Base-by-base conservation (phyloP, 495 filamentous ascomycete genomes). In the Penicillium pancosmium region DNA sequence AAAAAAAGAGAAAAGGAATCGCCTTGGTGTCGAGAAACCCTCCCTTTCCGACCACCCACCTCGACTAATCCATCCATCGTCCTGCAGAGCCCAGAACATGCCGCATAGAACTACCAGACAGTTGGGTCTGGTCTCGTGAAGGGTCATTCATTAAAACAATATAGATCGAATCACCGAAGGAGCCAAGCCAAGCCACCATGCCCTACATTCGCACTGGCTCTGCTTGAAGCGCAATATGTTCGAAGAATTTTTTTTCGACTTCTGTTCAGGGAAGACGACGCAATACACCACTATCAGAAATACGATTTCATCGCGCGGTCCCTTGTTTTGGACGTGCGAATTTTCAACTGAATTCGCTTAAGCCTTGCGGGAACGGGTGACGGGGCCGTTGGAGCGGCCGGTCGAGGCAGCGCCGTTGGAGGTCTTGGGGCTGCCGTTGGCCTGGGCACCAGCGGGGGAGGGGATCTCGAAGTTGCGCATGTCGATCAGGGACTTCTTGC, bases 391-490 rank as follows among this genome's bases (percentile, higher is more conserved):
- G 59, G 76, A 71, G 53, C 76, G 74, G 54, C 72, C 72, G 46
- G 64, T 73, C 7, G 76, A 68, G 38, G 70, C 68, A 33, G 66
- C 52, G 23, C 71, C 76, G 64, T 77, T 78, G 21, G 68, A 62
- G 47, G 47, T 49, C 51, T 71, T 68, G 62, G 65, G 65, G 41
- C 55, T 64, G 21, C 67, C 68, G 46, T 65, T 65, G 52, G 64
- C 49, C 40, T 63, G 21, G 44, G 64, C 23, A 57, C 52, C 52
- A 12, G 70, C 68, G 19, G 68, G 57, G 43, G 75, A 72, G 15
- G 78, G 76, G 33, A 83, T 64, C 64, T 82, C 80, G 49, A 80
- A 74, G 67, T 80, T 78, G 36, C 69, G 75, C 81, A 84, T 83
- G 62, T 84, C 80, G 56, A 82, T 82, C 16, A 79, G 66, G 48